Evolutionary conservation across 2,329 filamentous ascomycete species (phyloP), one percentile per base, ranked within the genome.

Genomic region (Dichotomopilus funicola): DNA sequence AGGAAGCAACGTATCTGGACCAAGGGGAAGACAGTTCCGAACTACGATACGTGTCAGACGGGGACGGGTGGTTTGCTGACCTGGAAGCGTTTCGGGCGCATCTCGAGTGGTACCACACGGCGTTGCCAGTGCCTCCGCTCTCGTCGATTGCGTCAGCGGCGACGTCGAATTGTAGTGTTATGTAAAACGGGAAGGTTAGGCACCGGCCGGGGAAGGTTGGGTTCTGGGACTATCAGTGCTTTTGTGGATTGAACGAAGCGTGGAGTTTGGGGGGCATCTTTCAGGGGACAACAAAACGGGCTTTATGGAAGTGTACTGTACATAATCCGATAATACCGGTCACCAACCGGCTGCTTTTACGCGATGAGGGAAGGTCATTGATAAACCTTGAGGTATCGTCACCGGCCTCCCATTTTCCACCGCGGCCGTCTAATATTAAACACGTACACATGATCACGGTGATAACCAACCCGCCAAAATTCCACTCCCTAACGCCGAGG

Each of bases 81-180:
- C 65, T 84, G 45, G 68, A 66, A 12, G 70, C 71, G 12, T 75
- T 83, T 40, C 75, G 76, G 65, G 75, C 76, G 56, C 81, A 84
- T 60, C 70, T 84, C 34, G 77, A 78, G 61, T 83, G 81, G 81
- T 71, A 75, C 59, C 81, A 83, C 60, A 73, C 72, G 6, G 68
- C 72, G 1, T 63, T 72, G 8, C 67, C 70, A 38, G 65, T 73
- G 53, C 72, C 74, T 6, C 63, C 64, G 2, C 61, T 75, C 55
- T 56, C 55, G 12, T 48, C 52, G 5, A 40, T 61, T 31, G 51
- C 56, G 35, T 68, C 70, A 42, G 67, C 67, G 36, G 48, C 66
- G 36, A 60, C 67, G 41, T 66, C 68, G 31, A 76, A 65, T 37
- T 83, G 80, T 60, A 60, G 56, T 33, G 58, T 64, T 47, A 63